Base-by-base conservation (phyloP, 2,329 filamentous ascomycete genomes). In the Pseudocercospora ulei region DNA sequence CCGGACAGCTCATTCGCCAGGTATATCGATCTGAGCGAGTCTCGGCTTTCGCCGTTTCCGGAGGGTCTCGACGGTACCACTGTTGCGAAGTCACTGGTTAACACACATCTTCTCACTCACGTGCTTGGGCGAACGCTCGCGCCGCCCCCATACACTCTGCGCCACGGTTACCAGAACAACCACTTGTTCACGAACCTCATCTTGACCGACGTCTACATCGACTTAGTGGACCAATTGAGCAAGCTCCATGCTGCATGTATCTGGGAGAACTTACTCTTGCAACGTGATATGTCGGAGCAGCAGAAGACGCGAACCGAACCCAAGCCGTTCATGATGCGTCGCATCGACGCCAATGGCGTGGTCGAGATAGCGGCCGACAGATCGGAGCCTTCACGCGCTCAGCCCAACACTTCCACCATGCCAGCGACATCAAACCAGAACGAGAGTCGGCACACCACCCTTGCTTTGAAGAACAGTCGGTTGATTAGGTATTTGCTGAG, bases 251-350 rank as follows among this genome's bases (percentile, higher is more conserved):
- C 82, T 26, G 79, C 80, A 36, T 82, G 85, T 43, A 71, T 93
- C n/a, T 80, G 79, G 61, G 88, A 98, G 60, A 82, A 92, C 49
- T 81, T 87, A 22, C 67, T 79, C 0, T 67, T 95, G 28, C 73
- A 81, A 48, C 78, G 75, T 35, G 70, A 74, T 36, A 79, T 94
- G 33, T 85, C 88, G 1, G 71, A 77, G 23, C 68, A 76, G 42
- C 82, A 79, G 78, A 65, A 65, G 44, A 61, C 63, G 31, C 59
- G 62, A 25, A 67, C 66, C 7, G 61, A 65, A 16, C 62, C 68
- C 23, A 59, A 59, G 31, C 44, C 49, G 5, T 55, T 51, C 44
- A 44, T 49, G 18, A 50, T 52, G 35, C 49, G 56, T 7, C 52
- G 54, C 12, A 43, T 56, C 7, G 52, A 56, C 35, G 42, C 41